phyloP scores from a whole-genome alignment of 2,329 filamentous ascomycete species.

The Aureobasidium namibiae region DNA sequence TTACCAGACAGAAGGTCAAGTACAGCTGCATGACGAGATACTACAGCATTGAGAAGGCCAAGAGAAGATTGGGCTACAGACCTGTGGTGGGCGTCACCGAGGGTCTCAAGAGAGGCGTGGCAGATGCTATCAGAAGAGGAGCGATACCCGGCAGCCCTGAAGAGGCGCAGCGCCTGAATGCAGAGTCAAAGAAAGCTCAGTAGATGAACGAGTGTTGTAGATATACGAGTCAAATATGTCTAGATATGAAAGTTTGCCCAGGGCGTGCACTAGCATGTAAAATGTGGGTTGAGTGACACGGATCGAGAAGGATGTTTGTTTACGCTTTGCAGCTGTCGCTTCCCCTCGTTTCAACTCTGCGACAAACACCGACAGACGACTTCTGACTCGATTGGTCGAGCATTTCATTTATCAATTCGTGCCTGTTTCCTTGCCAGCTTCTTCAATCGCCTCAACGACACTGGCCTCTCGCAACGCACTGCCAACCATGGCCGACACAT shows the following conservation, averaged over 20 bases:
- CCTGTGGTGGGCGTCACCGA: conserved; percentile 61
- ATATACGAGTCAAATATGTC: background rate
- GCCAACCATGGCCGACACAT: conserved; percentile 32
- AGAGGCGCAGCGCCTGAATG: conserved; percentile 19
- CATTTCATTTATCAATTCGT: background rate
- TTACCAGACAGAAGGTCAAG: conserved; percentile 43
- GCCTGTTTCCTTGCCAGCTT: background rate
- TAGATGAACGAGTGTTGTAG: background rate
- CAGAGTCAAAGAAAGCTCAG: conserved; percentile 16
- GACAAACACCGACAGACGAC: background rate
- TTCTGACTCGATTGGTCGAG: background rate
- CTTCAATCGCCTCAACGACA: background rate
- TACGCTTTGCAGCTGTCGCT: background rate
- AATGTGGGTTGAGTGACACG: background rate
- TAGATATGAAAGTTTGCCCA: background rate
- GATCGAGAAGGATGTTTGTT: conserved; percentile 1
- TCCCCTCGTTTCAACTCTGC: conserved; percentile 7
- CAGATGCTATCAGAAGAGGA: conserved; percentile 31
- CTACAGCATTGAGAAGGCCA: conserved; percentile 70
- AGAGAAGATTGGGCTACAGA: conserved; percentile 58
- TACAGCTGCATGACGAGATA: conserved; percentile 70
- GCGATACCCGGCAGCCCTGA: conserved; percentile 26
- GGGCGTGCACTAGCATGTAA: background rate
- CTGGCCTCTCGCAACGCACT: background rate
- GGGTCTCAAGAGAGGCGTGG: conserved; percentile 43